A percentile compares a stretch with the other conserved stretches of the same genome.
phyloP scores from a whole-genome alignment of 129 eudicot genomes.

The Lactuca saligna region DNA sequence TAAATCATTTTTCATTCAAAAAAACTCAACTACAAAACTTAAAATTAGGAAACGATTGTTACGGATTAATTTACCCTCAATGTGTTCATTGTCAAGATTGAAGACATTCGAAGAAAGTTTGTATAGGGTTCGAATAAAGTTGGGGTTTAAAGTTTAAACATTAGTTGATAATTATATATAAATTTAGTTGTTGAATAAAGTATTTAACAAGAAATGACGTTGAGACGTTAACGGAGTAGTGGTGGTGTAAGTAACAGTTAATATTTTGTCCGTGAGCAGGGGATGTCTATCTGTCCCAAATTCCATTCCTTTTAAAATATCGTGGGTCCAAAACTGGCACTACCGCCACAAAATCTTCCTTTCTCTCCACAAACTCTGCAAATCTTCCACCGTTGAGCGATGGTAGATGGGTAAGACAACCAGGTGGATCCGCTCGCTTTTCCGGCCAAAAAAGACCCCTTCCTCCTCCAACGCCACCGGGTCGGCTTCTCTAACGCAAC shows the following conservation, averaged over 20 bases:
- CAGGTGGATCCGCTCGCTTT: slow-evolving; percentile 61
- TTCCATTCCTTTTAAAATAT: slow-evolving; percentile 20
- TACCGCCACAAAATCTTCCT: slow-evolving; percentile 29
- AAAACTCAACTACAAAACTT: too few species aligned
- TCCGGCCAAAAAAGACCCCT: slow-evolving; percentile 41
- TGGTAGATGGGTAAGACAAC: slow-evolving; percentile 61
- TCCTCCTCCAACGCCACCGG: slow-evolving; percentile 30
- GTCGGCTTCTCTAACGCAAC: slow-evolving; percentile 5
- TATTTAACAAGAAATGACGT: background rate
- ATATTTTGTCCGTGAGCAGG: slow-evolving; percentile 21
- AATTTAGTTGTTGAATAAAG: background rate
- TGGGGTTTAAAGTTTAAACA: too few species aligned
- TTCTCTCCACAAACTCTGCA: slow-evolving; percentile 2
- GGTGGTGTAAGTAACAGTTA: slow-evolving; percentile 17
- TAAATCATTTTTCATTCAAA: too few species aligned
- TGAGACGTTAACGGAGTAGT: background rate
- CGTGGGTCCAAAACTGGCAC: slow-evolving; percentile 36
- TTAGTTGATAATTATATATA: too few species aligned
- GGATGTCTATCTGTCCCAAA: slow-evolving; percentile 27
- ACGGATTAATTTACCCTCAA: too few species aligned
- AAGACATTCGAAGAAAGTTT: too few species aligned
- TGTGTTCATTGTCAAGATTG: too few species aligned
- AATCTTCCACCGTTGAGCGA: slow-evolving; percentile 3
- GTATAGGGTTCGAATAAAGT: too few species aligned
- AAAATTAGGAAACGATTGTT: too few species aligned